Percentiles rank a stretch among this genome's conserved stretches.
Conservation (phyloP, 768 basidiomycete genomes). For the Termitomyces sp. region DNA sequence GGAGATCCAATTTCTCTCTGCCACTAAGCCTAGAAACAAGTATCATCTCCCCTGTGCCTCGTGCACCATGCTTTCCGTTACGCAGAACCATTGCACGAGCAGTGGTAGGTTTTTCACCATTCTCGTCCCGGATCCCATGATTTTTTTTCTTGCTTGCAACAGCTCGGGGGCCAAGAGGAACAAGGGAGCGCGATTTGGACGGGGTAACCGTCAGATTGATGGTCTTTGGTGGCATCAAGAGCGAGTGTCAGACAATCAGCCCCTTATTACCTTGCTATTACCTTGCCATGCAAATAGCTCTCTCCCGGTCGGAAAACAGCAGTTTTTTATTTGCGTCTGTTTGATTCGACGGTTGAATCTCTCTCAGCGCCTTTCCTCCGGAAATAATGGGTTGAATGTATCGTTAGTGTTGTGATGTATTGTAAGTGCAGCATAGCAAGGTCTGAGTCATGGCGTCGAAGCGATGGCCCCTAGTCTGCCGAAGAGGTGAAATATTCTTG, state of each 20-base stretch:
- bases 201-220: conserved; percentile 3
- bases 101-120: conserved; percentile 59
- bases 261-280: no score
- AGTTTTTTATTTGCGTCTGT: no score
- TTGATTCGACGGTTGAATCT: no score
- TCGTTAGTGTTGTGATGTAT: no score
- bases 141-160: conserved; percentile 32
- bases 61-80: conserved; percentile 71
- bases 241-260: not conserved
- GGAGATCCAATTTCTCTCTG: conserved; percentile 75
- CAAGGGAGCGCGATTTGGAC: conserved; percentile 42
- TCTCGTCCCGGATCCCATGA: conserved; percentile 40
- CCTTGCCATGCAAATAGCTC: no score
- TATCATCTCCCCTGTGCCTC: conserved; percentile 66
- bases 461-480: no score
- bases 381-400: no score
- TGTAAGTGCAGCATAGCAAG: no score
- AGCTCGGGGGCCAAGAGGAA: conserved; percentile 53
- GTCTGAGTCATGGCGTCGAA: no score
- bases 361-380: no score
- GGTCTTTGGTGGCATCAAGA: conserved; percentile 24
- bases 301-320: no score
- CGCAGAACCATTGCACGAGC: conserved; percentile 71
- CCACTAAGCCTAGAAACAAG: conserved; percentile 61
- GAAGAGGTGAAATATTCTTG: no score